Percentiles rank a stretch among this genome's conserved stretches.
phyloP scores from a whole-genome alignment of 768 basidiomycete species.

The Kwoniella bestiolae region DNA sequence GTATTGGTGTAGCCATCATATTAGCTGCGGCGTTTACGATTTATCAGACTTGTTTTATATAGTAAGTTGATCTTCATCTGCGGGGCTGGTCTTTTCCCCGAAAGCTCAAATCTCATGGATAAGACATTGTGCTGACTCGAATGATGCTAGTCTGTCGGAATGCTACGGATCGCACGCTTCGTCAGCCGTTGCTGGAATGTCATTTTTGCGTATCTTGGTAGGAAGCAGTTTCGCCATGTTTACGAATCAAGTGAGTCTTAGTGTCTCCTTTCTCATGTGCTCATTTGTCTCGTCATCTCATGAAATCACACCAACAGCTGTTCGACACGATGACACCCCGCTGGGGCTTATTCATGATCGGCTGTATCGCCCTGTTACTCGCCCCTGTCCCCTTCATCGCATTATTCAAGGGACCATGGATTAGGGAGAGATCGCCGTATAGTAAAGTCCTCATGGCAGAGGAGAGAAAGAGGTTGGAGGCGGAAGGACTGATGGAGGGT shows the following conservation, averaged over 20 bases:
- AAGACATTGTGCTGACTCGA: too few species aligned
- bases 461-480: slow-evolving; percentile 32
- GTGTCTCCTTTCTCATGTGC: background rate
- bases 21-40: slow-evolving; percentile 45
- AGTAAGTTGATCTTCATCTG: slow-evolving; percentile 49
- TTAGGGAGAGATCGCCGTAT: slow-evolving; percentile 46
- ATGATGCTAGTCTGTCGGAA: slow-evolving; percentile 65
- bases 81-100: too few species aligned
- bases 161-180: slow-evolving; percentile 68
- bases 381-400: slow-evolving; percentile 62
- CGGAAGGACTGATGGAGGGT: slow-evolving; percentile 3
- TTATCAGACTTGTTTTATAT: slow-evolving; percentile 59
- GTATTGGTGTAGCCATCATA: slow-evolving; percentile 65
- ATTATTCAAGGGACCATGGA: slow-evolving; percentile 53
- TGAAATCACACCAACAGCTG: slow-evolving; percentile 57
- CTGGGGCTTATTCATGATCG: slow-evolving; percentile 61
- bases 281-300: too few species aligned
- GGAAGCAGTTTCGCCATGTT: slow-evolving; percentile 67
- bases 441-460: slow-evolving; percentile 46
- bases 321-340: slow-evolving; percentile 65
- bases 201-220: slow-evolving; percentile 62
- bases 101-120: too few species aligned
- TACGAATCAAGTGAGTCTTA: slow-evolving; percentile 18
- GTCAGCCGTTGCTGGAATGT: slow-evolving; percentile 71
- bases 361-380: slow-evolving; percentile 63